phyloP scores from a whole-genome alignment of 2,329 filamentous ascomycete species.

The Cordyceps militaris region DNA sequence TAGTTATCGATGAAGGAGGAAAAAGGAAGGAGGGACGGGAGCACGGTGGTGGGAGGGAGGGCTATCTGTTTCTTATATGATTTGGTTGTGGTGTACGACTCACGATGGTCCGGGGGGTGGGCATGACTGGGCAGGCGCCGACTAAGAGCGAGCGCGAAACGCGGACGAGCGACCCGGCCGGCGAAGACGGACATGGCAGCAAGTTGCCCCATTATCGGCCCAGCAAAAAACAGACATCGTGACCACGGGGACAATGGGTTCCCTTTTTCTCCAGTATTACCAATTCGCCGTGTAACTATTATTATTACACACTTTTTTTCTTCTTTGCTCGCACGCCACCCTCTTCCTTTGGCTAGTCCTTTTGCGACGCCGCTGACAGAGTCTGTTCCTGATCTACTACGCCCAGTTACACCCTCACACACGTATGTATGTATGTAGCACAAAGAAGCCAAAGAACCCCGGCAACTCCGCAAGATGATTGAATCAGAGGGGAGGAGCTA shows the following conservation, averaged over 20 bases:
- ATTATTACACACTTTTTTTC: neutral
- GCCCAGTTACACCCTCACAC: too few relatives aligned
- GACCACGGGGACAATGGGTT: neutral
- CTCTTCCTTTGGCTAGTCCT: neutral
- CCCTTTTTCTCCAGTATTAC: neutral
- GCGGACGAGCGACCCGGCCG: slow-evolving; percentile 12
- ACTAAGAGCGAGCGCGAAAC: slow-evolving; percentile 9
- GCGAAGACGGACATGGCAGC: slow-evolving; percentile 4
- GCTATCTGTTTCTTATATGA: slow-evolving; percentile 12
- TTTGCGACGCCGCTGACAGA: neutral
- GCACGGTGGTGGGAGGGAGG: slow-evolving; percentile 1
- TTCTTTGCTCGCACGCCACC: neutral
- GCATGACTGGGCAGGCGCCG: slow-evolving; percentile 2
- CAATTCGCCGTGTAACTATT: neutral
- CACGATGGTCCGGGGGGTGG: slow-evolving; percentile 8
- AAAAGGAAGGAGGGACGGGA: neutral
- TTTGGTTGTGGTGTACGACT: slow-evolving; percentile 9
- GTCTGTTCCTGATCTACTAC: neutral
- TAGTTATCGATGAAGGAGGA: neutral
- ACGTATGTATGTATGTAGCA: too few relatives aligned
- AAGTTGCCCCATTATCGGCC: slow-evolving; percentile 4
- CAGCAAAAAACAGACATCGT: neutral
- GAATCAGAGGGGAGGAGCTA: neutral
- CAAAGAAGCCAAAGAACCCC: neutral
- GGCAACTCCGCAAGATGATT: neutral